phyloP scores from a whole-genome alignment of 257 asterid genomes.

The Solanum chiquidenum region DNA sequence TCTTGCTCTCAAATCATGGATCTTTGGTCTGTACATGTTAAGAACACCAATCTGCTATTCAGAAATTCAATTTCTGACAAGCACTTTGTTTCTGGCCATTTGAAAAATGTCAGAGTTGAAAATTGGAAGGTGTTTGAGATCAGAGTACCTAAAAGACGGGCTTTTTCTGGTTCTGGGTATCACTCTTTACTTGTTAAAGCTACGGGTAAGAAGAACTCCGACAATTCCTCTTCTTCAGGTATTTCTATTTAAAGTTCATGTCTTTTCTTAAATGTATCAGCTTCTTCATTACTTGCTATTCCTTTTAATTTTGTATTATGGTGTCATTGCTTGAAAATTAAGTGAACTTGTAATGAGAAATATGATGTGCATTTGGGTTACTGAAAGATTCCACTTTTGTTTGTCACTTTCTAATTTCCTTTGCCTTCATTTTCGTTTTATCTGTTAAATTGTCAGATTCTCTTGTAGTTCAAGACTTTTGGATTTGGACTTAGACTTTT shows the following conservation, averaged over 20 bases:
- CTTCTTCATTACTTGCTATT: not conserved
- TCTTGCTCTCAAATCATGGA: constrained; percentile 18
- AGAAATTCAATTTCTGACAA: constrained; percentile 41
- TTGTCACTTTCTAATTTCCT: not conserved
- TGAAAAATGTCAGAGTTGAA: constrained; percentile 16
- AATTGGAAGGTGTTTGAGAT: constrained; percentile 21
- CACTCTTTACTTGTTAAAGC: constrained; percentile 51
- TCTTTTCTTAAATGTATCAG: not conserved
- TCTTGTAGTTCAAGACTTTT: not conserved
- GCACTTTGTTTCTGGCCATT: constrained; percentile 35
- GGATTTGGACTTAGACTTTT: not conserved
- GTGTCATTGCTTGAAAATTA: not conserved
- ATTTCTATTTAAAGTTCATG: not conserved
- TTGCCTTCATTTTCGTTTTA: not conserved
- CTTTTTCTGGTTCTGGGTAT: constrained; percentile 14
- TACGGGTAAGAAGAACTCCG: constrained; percentile 49
- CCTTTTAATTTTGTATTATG: not conserved
- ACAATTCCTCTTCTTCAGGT: constrained; percentile 48
- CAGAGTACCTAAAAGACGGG: constrained; percentile 25
- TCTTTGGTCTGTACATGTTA: constrained; percentile 39
- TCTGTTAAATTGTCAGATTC: not conserved
- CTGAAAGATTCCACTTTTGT: not conserved
- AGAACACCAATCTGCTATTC: constrained; percentile 25
- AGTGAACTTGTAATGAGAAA: not conserved
- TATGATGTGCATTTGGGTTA: not conserved